Base-by-base conservation (phyloP, 495 filamentous ascomycete species). In the Beverwykella pulmonaria region DNA sequence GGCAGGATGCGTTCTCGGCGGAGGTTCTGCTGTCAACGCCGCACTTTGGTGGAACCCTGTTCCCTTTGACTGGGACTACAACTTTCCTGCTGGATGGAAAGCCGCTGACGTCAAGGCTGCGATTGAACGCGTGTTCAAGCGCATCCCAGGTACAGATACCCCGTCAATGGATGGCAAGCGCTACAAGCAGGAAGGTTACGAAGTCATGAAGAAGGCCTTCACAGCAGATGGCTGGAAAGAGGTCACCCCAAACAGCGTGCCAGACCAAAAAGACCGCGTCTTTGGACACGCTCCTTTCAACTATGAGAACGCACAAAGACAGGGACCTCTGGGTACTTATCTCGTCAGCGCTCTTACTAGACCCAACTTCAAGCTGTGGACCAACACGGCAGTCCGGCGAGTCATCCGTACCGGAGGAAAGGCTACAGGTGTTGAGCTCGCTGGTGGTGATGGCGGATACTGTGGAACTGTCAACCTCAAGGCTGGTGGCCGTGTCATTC, bases 1-100 rank as follows among this genome's bases (percentile, higher is more conserved):
- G 84, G 88, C 87, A 48, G 90, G 88, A 23, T 93, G 90, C 70
- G 82, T 92, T 50, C 84, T 93, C 34, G 90, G 90, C 32, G 90
- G 90, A 66, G 88, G 88, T 53, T 87, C 87, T n/a, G 88, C 88
- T 19, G 81, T 92, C 67, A 92, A 93, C 72, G 86, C 89, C 49
- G 85, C 82, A 53, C 74, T 84, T 12, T 86, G 85, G 73, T 83
- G 85, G 65, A 78, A 86, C 58, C 83, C 85, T 17, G 80, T 79
- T 15, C 77, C 78, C 7, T 76, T 80, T 19, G 90, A 92, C 74
- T 93, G 88, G 80, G 84, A 92, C 68, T 83, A 84, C 71, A 86
- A 88, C 65, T 93, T 90, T 78, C 90, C 90, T 5, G 49, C 77
- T 46, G 89, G 87, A 27, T 93, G 90, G 90, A 87, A 90, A 75